A percentile compares a stretch with the other conserved stretches of the same genome.
These are phyloP conservation scores for Aspergillus floridensis DNA, from an alignment of 2,329 filamentous ascomycete genomes.

Conservation along the genomic window DNA sequence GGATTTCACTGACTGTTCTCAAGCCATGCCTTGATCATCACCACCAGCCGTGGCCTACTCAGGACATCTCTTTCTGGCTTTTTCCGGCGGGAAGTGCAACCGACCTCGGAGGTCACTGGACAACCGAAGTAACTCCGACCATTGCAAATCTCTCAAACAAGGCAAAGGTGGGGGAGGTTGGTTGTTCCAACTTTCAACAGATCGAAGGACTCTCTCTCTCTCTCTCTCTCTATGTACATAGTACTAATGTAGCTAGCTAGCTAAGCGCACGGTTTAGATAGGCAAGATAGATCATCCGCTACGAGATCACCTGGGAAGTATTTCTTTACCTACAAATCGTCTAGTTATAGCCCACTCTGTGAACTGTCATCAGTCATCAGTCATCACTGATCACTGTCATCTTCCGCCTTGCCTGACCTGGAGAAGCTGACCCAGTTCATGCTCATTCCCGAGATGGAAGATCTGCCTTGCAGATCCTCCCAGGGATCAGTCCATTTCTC, in stretches of 20 bases:
- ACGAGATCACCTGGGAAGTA: neutral
- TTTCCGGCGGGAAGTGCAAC: no score
- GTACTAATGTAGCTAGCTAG: no score
- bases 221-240: no score
- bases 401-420: neutral
- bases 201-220: no score
- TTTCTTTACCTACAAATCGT: neutral
- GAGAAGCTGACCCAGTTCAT: neutral
- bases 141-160: neutral
- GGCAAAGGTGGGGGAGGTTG: neutral
- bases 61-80: no score
- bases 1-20: no score
- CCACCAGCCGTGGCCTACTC: no score
- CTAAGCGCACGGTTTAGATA: neutral
- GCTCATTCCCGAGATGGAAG: neutral
- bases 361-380: neutral
- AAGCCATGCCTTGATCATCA: neutral
- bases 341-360: neutral
- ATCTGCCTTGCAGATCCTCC: slow-evolving; percentile 4
- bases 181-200: no score
- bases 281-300: slow-evolving; percentile 1
- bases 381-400: neutral
- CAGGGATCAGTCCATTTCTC: neutral
- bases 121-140: neutral
- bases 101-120: neutral